Evolutionary conservation across 2,329 filamentous ascomycete genomes (phyloP).

Genomic region (Aspergillus floridensis): DNA sequence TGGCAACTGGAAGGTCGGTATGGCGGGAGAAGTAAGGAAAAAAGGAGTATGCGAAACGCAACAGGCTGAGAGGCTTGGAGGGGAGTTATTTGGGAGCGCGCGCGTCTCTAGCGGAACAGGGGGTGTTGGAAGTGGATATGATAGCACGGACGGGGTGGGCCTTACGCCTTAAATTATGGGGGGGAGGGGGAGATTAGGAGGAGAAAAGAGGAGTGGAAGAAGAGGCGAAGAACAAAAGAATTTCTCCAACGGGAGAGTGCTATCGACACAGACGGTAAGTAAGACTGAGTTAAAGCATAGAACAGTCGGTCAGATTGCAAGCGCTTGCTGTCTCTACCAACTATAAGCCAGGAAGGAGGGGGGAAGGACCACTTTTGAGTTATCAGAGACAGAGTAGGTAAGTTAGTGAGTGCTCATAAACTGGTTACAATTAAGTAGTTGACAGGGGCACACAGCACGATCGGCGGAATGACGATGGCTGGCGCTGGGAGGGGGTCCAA

Average conservation of each 20-base stretch:
- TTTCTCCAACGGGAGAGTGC: conserved; percentile 11
- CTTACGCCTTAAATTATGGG: conserved; percentile 1
- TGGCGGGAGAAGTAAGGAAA: conserved; percentile 2
- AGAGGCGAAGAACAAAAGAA: conserved; percentile 4
- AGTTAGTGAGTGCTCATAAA: conserved; percentile 9
- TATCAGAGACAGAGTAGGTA: conserved; percentile 1
- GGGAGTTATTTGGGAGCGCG: conserved; percentile 3
- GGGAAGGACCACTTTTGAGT: conserved; percentile 16
- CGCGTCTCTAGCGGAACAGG: conserved; percentile 7
- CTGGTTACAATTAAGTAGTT: background rate
- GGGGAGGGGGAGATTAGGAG: background rate
- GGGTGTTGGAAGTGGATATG: conserved; percentile 10
- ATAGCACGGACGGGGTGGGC: conserved; percentile 7
- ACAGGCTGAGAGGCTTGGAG: conserved; percentile 7
- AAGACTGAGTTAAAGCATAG: background rate
- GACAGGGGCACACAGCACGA: conserved; percentile 20
- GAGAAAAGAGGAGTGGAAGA: background rate
- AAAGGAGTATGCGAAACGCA: conserved; percentile 6
- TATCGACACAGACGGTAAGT: conserved; percentile 8
- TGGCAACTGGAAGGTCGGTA: background rate
- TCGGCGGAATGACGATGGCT: conserved; percentile 15
- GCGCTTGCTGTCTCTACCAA: conserved; percentile 8
- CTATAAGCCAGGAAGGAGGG: conserved; percentile 7
- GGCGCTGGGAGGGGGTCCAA: conserved; percentile 3
- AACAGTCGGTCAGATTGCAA: conserved; percentile 7